Percentiles rank a stretch among this genome's conserved stretches.
phyloP scores from a whole-genome alignment of 2,329 filamentous ascomycete species.

The Uncinocarpus reesii region DNA sequence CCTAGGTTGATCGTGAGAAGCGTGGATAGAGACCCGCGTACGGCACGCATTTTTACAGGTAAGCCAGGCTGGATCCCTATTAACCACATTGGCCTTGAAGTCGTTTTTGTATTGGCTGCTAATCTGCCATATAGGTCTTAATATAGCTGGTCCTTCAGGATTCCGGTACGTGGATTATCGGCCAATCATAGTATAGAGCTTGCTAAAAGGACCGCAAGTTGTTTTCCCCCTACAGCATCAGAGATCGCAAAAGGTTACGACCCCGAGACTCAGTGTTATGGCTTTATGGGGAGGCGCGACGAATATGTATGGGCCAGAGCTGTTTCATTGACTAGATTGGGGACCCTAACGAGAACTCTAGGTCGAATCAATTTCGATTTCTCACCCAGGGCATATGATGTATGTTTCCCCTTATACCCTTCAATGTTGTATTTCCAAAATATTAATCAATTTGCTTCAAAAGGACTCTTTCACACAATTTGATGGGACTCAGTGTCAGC shows the following conservation, averaged over 20 bases:
- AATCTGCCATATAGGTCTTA: slow-evolving; percentile 14
- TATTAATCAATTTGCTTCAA: not conserved
- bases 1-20: slow-evolving; percentile 24
- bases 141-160: not conserved
- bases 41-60: slow-evolving; percentile 31
- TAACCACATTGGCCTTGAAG: not conserved
- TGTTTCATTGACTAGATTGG: not conserved
- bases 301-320: slow-evolving; percentile 14
- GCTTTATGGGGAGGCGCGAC: slow-evolving; percentile 2
- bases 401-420: not conserved
- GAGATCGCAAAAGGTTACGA: slow-evolving; percentile 13
- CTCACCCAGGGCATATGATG: slow-evolving; percentile 25
- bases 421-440: not conserved
- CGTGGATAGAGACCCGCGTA: slow-evolving; percentile 27
- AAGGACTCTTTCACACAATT: not conserved
- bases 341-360: slow-evolving; percentile 14
- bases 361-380: slow-evolving; percentile 31
- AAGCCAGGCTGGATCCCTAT: not conserved
- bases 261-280: not conserved
- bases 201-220: not conserved
- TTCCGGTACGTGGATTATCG: slow-evolving; percentile 11
- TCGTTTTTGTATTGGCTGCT: not conserved
- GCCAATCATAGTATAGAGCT: not conserved
- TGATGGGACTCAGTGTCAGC: not conserved
- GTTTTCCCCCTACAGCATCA: slow-evolving; percentile 5